Evolutionary conservation across 148 eudicot species (phyloP).

Genomic region (Chenopodium berlandieri): DNA sequence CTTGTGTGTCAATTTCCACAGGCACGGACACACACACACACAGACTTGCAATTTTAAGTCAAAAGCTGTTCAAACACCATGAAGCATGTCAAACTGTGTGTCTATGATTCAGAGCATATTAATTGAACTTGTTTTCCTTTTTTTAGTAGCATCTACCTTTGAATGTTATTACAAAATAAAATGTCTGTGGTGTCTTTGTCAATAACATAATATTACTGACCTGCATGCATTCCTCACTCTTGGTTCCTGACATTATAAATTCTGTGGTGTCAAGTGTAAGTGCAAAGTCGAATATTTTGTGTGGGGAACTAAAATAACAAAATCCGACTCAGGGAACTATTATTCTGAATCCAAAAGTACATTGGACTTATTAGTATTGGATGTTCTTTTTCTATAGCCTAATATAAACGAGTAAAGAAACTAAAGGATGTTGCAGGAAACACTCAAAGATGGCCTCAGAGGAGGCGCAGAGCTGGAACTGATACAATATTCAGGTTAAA

Average conservation of each 20-base stretch:
- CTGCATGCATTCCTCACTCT: not conserved
- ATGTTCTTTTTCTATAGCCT: not conserved
- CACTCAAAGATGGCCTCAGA: not conserved
- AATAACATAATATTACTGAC: not conserved
- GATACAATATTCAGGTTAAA: not conserved
- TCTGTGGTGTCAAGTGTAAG: not conserved
- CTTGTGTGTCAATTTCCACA: no score
- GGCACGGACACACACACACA: not conserved
- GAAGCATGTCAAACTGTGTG: not conserved
- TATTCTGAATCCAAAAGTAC: not conserved
- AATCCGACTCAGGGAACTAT: not conserved
- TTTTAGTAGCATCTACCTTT: not conserved
- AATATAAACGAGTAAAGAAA: not conserved
- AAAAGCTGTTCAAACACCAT: not conserved
- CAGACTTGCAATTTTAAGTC: not conserved
- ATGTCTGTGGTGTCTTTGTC: not conserved
- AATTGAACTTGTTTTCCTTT: not conserved
- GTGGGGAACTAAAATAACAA: not conserved
- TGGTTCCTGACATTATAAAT: not conserved
- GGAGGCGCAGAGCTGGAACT: not conserved
- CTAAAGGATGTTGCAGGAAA: not conserved
- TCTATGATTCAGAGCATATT: not conserved
- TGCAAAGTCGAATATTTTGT: not conserved
- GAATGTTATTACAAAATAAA: not conserved
- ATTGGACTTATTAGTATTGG: not conserved